These are phyloP conservation scores for Nigrospora osmanthi DNA, from an alignment of 2,329 filamentous ascomycete species.

Conservation along the genomic window DNA sequence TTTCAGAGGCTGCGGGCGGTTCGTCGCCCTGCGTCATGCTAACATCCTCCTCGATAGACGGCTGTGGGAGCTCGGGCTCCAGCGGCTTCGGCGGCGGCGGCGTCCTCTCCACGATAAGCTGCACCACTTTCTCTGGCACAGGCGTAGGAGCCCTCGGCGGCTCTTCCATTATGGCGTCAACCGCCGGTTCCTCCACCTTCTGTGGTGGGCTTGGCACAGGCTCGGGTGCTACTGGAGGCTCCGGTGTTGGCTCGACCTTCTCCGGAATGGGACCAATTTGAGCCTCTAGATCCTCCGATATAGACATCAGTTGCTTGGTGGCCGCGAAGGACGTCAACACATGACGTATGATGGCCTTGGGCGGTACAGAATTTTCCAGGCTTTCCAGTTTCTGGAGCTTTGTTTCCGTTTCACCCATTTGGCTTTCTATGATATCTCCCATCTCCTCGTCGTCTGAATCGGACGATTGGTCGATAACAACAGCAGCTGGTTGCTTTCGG, in stretches of 20 bases:
- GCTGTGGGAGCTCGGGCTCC: constrained; percentile 13
- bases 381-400: constrained; percentile 38
- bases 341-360: constrained; percentile 36
- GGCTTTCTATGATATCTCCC: constrained; percentile 45
- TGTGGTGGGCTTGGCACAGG: constrained; percentile 1
- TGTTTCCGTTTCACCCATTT: constrained; percentile 43
- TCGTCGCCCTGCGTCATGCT: constrained; percentile 9
- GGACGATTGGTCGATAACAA: constrained; percentile 34
- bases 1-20: constrained; percentile 4
- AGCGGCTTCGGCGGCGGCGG: constrained; percentile 2
- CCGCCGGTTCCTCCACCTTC: not conserved
- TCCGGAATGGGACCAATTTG: constrained; percentile 35
- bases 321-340: constrained; percentile 40
- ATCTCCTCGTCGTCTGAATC: constrained; percentile 51
- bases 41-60: constrained; percentile 18
- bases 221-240: constrained; percentile 10
- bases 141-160: not conserved
- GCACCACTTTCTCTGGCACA: constrained; percentile 9
- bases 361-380: constrained; percentile 27
- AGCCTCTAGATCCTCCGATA: constrained; percentile 32
- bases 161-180: constrained; percentile 1
- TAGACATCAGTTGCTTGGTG: constrained; percentile 36
- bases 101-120: constrained; percentile 6
- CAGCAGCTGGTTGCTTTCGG: constrained; percentile 21
- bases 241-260: constrained; percentile 13